Evolutionary conservation across 176 grass and related monocot species (phyloP), one percentile per base, ranked within the genome.

Genomic region (Pontederia paniculata): DNA sequence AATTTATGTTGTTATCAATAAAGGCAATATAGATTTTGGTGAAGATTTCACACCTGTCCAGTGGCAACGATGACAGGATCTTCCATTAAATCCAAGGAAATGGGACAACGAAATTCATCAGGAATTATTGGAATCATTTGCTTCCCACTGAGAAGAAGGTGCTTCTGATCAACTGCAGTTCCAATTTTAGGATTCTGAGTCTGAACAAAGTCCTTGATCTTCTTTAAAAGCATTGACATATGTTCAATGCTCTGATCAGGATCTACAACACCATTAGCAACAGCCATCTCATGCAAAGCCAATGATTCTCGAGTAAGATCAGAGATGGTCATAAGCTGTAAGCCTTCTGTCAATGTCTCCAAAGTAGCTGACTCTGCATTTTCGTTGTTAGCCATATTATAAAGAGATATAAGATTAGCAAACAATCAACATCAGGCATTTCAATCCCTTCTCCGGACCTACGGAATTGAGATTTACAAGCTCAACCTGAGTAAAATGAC

Each of bases 301-400:
- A 98, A 66, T 0, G 94, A 98, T 82, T 98, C 94, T 79, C 91
- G 87, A 50, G 76, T 98, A 44, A 98, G 83, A 74, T 98, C 94
- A 18, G 68, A 70, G 53, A 98, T 88, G 13, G 94, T 93, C 49
- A 59, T 55, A 49, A 98, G 65, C 54, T 93, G 80, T 19, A 98
- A 68, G 53, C 82, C 82, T 31, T 80, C 69, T 52, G 83, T 78
- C 28, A 98, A 77, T 42, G 59, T 75, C 67, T 68, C 65, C 42
- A 93, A 78, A 59, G 81, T 72, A 71, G 65, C 43, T 54, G 19
- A 56, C 58, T 98, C 83, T 23, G 50, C 58, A 58, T 42, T 88
- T 28, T 72, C 73, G 41, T 81, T 47, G 1, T 78, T 72, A 52
- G 25, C 74, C 58, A 75, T 84, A 76, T 85, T 62, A 63, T 93